These are phyloP conservation scores for Scutellaria minor DNA, from an alignment of 257 asterid species.

Conservation along the genomic window DNA sequence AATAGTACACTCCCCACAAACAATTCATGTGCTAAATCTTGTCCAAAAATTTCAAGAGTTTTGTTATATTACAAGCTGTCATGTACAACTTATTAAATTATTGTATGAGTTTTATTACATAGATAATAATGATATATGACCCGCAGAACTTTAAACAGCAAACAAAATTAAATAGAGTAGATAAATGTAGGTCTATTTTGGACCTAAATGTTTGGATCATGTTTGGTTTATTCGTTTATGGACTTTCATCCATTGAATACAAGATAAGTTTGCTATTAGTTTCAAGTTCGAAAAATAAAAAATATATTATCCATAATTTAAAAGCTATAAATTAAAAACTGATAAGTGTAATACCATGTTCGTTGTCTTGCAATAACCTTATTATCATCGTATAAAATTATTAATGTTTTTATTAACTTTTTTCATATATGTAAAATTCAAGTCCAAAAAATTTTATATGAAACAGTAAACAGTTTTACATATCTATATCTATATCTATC, in stretches of 20 bases:
- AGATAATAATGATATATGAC: not conserved
- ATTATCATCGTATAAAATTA: no score
- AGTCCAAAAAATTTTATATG: no score
- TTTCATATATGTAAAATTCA: no score
- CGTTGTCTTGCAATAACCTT: no score
- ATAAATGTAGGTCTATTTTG: constrained; percentile 6
- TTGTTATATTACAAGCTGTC: constrained; percentile 13
- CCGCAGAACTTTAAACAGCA: not conserved
- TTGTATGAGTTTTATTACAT: not conserved
- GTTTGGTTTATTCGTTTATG: not conserved
- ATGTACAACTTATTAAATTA: not conserved
- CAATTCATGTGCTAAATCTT: constrained; percentile 14
- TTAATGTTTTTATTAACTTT: no score
- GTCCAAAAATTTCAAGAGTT: constrained; percentile 16
- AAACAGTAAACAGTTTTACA: no score
- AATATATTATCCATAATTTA: no score
- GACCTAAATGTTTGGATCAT: not conserved
- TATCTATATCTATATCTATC: no score
- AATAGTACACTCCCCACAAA: constrained; percentile 4
- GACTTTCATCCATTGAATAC: not conserved
- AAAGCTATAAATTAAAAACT: no score
- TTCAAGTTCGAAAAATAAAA: no score
- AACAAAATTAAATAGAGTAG: not conserved
- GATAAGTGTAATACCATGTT: no score
- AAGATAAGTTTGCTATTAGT: no score